These are phyloP conservation scores for Salix viminalis DNA, from an alignment of 345 rosid species.

Conservation along the genomic window DNA sequence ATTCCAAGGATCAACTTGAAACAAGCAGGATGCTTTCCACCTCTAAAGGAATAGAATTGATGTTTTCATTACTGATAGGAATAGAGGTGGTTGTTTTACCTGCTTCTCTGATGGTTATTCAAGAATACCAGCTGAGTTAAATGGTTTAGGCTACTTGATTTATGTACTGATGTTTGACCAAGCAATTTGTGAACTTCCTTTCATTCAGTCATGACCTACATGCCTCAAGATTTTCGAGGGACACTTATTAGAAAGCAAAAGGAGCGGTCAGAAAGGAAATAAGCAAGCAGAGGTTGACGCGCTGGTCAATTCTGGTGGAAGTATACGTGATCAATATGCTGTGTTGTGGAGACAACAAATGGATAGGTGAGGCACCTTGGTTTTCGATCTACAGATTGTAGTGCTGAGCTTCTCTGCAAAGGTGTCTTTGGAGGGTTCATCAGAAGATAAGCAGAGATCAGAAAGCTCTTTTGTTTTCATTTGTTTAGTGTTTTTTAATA, in stretches of 20 bases:
- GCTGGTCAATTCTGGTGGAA: slow-evolving; percentile 70
- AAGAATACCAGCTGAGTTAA: not conserved
- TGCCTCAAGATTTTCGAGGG: slow-evolving; percentile 99
- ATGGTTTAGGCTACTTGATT: not conserved
- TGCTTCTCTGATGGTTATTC: not conserved
- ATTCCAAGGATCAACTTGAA: not conserved
- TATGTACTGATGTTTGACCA: not conserved
- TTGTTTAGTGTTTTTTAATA: not conserved
- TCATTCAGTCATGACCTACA: slow-evolving; percentile 95
- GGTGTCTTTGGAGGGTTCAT: not conserved
- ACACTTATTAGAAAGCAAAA: slow-evolving; percentile 77
- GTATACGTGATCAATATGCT: slow-evolving; percentile 71
- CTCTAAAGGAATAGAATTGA: not conserved
- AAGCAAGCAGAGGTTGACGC: slow-evolving; percentile 94
- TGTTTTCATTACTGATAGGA: not conserved
- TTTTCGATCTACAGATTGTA: slow-evolving; percentile 2
- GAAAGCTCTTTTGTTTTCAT: not conserved
- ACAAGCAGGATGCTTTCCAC: not conserved
- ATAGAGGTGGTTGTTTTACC: not conserved
- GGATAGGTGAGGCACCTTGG: slow-evolving; percentile 59
- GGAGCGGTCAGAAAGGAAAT: slow-evolving; percentile 96
- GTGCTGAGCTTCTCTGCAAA: not conserved
- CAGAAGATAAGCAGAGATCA: not conserved
- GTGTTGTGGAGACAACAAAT: slow-evolving; percentile 94
- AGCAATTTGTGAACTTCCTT: slow-evolving; percentile 10